Base-by-base conservation (phyloP, 2,329 filamentous ascomycete species). In the Ophiocordyceps robertsii region DNA sequence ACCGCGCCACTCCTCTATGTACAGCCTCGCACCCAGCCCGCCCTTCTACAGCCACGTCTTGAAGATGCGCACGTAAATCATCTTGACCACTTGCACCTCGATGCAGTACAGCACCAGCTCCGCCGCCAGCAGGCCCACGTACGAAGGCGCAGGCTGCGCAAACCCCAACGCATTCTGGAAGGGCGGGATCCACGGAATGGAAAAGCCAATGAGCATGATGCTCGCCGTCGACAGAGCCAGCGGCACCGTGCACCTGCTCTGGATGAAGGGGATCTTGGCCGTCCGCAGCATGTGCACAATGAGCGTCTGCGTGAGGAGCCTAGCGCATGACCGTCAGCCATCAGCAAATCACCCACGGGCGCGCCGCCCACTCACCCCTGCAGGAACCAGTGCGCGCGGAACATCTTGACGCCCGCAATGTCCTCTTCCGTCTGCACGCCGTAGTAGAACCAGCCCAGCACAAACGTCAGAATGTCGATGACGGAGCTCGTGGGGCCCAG, bases 351-450 rank as follows among this genome's bases (percentile, higher is more conserved):
- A n/a, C 13, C 11, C 4, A 13, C 31, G 2, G 31, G 2, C 12
- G 31, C 4, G n/a, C 2, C 5, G 2, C 31, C 6, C 13, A 45
- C 44, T 39, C 27, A 50, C 41, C 53, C 53, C 24, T 56, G 52
- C 1, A 55, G 47, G 38, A 56, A 56, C 53, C 53, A 56, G 40
- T 56, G 53, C 6, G 53, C 52, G 43, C 53, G 53, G 41, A 51
- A 51, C 39, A 41, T 43, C 11, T 30, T 31, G 24, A 56, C 51
- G 0, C 39, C 45, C 2, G 37, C 24, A 1, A 39, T 35, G 31
- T 51, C 38, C 7, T 46, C 46, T 3, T 43, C 39, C 6, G 43
- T 48, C 36, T 40, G 44, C 14, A 56, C 43, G 8, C 49, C 49
- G 43, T 55, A 56, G 44, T 44, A 55, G 47, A 47, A 55, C 45